Evolutionary conservation across 208 protist species (phyloP).

Genomic region (Blastocrithidia nonstop): DNA sequence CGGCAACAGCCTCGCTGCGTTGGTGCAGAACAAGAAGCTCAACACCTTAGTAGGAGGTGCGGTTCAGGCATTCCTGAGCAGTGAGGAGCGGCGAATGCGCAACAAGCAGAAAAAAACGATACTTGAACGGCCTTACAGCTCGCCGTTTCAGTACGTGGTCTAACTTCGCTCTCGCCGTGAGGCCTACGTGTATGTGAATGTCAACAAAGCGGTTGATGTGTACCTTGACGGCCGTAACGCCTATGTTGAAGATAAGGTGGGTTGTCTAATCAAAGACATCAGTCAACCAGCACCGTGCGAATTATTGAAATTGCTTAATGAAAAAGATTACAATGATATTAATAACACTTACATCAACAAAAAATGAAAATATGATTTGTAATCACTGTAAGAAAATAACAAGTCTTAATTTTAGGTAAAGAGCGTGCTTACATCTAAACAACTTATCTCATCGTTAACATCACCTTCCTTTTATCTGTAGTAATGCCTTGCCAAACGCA

Average conservation of each 20-base stretch:
- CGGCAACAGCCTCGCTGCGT: slow-evolving; percentile 47
- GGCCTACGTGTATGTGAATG: slow-evolving; percentile 60
- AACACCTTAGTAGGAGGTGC: slow-evolving; percentile 81
- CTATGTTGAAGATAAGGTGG: slow-evolving; percentile 10
- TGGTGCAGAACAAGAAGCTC: slow-evolving; percentile 81
- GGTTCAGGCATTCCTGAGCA: slow-evolving; percentile 78
- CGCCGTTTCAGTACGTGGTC: slow-evolving; percentile 70
- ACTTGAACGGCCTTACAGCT: slow-evolving; percentile 51
- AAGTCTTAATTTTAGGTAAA: too few relatives aligned
- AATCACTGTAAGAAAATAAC: too few relatives aligned
- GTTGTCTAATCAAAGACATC: slow-evolving; percentile 26
- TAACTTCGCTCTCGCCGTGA: slow-evolving; percentile 42
- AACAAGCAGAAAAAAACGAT: slow-evolving; percentile 79
- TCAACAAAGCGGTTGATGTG: slow-evolving; percentile 71
- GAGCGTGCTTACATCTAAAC: too few relatives aligned
- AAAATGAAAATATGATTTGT: too few relatives aligned
- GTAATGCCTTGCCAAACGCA: too few relatives aligned
- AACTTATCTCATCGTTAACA: too few relatives aligned
- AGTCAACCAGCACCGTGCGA: slow-evolving; percentile 11
- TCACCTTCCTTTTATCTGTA: too few relatives aligned
- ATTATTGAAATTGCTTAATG: background rate
- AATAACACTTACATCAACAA: too few relatives aligned
- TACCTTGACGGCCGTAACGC: slow-evolving; percentile 63
- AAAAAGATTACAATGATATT: too few relatives aligned
- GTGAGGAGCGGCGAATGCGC: slow-evolving; percentile 58